These are phyloP conservation scores for Pyrenophora tritici-repentis DNA, from an alignment of 2,329 filamentous ascomycete genomes.

Conservation along the genomic window DNA sequence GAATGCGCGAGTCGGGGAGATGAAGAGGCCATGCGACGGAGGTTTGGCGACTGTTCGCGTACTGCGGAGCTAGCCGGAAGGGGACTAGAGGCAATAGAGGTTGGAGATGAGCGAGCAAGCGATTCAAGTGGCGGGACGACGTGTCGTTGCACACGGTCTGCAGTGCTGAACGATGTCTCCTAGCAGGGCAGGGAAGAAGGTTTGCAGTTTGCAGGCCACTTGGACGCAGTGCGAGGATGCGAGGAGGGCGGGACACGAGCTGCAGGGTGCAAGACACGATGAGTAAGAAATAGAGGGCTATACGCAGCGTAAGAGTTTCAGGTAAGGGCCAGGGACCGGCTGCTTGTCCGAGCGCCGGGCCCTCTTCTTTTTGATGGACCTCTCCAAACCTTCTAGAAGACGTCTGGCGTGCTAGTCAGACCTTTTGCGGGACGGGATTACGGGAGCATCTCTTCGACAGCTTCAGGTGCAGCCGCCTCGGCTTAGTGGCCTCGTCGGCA, in stretches of 20 bases:
- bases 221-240: neutral
- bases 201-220: constrained; percentile 18
- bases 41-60: constrained; percentile 33
- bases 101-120: constrained; percentile 13
- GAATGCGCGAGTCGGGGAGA: constrained; percentile 41
- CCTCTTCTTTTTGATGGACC: constrained; percentile 26
- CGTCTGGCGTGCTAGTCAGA: constrained; percentile 38
- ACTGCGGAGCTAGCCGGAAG: constrained; percentile 17
- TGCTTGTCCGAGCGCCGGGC: constrained; percentile 24
- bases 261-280: constrained; percentile 19
- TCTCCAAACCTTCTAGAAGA: constrained; percentile 47
- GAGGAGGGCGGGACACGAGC: constrained; percentile 2
- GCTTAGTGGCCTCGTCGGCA: neutral
- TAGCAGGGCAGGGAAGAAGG: constrained; percentile 18
- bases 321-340: constrained; percentile 15
- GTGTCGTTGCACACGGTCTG: neutral
- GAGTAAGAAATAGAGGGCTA: constrained; percentile 12
- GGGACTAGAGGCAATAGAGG: constrained; percentile 14
- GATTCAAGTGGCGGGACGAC: constrained; percentile 17
- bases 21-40: constrained; percentile 40
- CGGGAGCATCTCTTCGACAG: constrained; percentile 28
- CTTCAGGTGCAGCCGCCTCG: neutral
- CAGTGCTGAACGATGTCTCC: constrained; percentile 9
- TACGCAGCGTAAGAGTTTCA: constrained; percentile 33
- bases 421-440: constrained; percentile 29